Evolutionary conservation across 257 asterid species (phyloP).

Genomic region (Ajuga chamaepitys): DNA sequence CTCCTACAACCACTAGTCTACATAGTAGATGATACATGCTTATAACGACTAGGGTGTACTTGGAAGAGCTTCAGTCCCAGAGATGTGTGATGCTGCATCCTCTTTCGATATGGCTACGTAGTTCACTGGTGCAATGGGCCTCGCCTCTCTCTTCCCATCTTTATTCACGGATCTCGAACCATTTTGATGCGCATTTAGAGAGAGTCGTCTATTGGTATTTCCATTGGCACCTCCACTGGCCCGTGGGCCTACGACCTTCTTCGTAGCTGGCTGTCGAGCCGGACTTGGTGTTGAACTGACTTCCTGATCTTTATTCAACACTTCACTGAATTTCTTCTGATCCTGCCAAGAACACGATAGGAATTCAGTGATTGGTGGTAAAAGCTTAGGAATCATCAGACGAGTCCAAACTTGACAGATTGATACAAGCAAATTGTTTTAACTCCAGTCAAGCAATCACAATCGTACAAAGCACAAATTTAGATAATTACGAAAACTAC

Average conservation of each 20-base stretch:
- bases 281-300: conserved; percentile 86
- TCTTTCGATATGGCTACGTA: conserved; percentile 70
- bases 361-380: background rate
- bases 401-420: background rate
- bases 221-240: conserved; percentile 74
- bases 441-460: background rate
- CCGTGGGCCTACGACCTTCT: conserved; percentile 66
- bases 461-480: background rate
- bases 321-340: conserved; percentile 71
- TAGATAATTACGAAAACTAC: too few species aligned
- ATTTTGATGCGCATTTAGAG: conserved; percentile 73
- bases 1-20: conserved; percentile 12
- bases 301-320: conserved; percentile 62
- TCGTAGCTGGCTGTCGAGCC: conserved; percentile 54
- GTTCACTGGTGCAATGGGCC: conserved; percentile 66
- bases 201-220: conserved; percentile 58
- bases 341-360: conserved; percentile 37
- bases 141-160: conserved; percentile 70
- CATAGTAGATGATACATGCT: background rate
- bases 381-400: background rate
- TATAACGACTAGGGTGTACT: conserved; percentile 26
- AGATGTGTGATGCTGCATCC: conserved; percentile 29
- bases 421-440: too few species aligned
- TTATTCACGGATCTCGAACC: conserved; percentile 67
- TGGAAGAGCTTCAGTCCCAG: conserved; percentile 35